These are phyloP conservation scores for Erysimum pusillum DNA, from an alignment of 441 rosid genomes.

Conservation along the genomic window DNA sequence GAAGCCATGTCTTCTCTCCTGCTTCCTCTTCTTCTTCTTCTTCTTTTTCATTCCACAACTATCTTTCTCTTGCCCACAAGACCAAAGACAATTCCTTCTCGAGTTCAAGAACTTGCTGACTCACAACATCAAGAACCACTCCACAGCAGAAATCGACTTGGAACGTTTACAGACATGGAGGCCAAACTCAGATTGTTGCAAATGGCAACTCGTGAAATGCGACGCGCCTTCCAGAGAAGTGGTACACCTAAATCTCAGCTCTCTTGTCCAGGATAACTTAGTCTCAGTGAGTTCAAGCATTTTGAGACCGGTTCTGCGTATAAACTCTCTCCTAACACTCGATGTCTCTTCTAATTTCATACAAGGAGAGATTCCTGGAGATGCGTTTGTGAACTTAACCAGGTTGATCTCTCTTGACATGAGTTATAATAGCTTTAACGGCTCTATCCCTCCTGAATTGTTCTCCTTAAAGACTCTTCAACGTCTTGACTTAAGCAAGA, in stretches of 20 bases:
- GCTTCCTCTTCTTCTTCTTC: conserved; percentile 3
- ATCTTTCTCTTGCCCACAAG: conserved; percentile 35
- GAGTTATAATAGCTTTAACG: too few relatives aligned
- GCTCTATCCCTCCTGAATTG: too few relatives aligned
- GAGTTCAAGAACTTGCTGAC: conserved; percentile 43
- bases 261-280: conserved; percentile 1
- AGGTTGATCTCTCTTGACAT: too few relatives aligned
- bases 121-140: not conserved
- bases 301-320: too few relatives aligned
- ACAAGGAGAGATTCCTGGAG: too few relatives aligned
- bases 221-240: conserved; percentile 29
- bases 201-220: conserved; percentile 45
- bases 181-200: conserved; percentile 50
- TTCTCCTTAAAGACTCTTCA: too few relatives aligned
- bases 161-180: conserved; percentile 40
- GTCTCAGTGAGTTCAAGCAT: not conserved
- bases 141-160: conserved; percentile 6
- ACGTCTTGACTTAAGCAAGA: too few relatives aligned
- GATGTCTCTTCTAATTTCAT: too few relatives aligned
- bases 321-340: too few relatives aligned
- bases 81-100: conserved; percentile 21
- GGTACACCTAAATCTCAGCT: conserved; percentile 16
- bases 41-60: conserved; percentile 17
- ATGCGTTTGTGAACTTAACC: too few relatives aligned
- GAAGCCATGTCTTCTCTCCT: conserved; percentile 14